phyloP scores from a whole-genome alignment of 805 yeast species.

The Kodamaea laetipori region DNA sequence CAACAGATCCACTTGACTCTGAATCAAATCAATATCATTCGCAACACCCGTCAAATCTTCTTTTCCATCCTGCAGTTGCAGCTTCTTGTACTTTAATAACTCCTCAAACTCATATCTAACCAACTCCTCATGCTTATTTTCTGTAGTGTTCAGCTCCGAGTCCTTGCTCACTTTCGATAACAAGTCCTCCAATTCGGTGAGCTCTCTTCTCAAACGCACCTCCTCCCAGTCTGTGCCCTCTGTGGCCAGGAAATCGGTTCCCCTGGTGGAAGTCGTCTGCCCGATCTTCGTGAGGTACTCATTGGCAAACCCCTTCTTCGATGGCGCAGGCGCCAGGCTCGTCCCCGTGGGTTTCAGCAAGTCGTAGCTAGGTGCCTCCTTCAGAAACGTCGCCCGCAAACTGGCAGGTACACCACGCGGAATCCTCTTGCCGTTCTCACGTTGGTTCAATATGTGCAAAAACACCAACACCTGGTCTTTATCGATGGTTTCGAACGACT shows the following conservation, averaged over 20 bases:
- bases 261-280: slow-evolving; percentile 46
- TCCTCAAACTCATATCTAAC: slow-evolving; percentile 74
- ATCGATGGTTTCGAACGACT: slow-evolving; percentile 82
- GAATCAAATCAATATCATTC: slow-evolving; percentile 67
- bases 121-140: slow-evolving; percentile 26
- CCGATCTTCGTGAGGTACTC: slow-evolving; percentile 60
- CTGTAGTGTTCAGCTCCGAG: slow-evolving; percentile 25
- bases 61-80: slow-evolving; percentile 29
- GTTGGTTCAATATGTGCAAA: slow-evolving; percentile 86
- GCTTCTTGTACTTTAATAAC: slow-evolving; percentile 69
- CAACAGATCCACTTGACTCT: slow-evolving; percentile 72
- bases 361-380: slow-evolving; percentile 77
- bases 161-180: slow-evolving; percentile 50
- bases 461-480: slow-evolving; percentile 90
- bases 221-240: slow-evolving; percentile 93
- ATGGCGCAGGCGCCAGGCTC: background rate
- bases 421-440: slow-evolving; percentile 79
- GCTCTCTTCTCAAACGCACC: slow-evolving; percentile 76
- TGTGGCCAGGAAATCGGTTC: slow-evolving; percentile 72
- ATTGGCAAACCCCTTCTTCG: slow-evolving; percentile 50
- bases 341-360: slow-evolving; percentile 23
- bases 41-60: slow-evolving; percentile 54
- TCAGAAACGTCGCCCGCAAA: slow-evolving; percentile 86
- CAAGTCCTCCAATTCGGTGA: slow-evolving; percentile 71
- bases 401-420: slow-evolving; percentile 96